A percentile compares a stretch with the other conserved stretches of the same genome.
phyloP scores from a whole-genome alignment of 495 filamentous ascomycete species.

The Poronia punctata region DNA sequence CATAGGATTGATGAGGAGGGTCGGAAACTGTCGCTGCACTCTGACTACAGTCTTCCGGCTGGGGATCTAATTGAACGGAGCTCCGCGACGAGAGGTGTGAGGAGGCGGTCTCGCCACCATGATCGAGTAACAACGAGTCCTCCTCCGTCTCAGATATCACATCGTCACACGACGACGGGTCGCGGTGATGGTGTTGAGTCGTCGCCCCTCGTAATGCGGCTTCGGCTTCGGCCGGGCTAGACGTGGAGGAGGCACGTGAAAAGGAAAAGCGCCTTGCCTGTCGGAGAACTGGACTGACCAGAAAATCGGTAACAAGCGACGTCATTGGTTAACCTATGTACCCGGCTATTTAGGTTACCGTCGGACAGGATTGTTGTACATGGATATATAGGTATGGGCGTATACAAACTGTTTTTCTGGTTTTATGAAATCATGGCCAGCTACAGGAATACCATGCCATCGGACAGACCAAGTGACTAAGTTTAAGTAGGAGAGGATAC shows the following conservation, averaged over 20 bases:
- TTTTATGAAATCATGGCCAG: no score
- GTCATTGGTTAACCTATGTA: slow-evolving; percentile 50
- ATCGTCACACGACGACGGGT: slow-evolving; percentile 19
- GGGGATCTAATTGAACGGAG: slow-evolving; percentile 17
- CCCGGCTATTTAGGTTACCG: no score
- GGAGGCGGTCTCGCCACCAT: slow-evolving; percentile 13
- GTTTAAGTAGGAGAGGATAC: no score
- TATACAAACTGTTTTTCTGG: neutral
- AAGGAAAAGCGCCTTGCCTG: slow-evolving; percentile 64
- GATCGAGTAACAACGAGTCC: slow-evolving; percentile 14
- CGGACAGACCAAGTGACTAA: no score
- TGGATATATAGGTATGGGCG: no score
- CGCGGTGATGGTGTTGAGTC: slow-evolving; percentile 4
- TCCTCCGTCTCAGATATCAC: slow-evolving; percentile 26
- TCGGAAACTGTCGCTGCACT: neutral
- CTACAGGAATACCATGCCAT: no score
- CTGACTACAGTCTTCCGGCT: slow-evolving; percentile 1
- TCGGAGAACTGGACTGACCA: slow-evolving; percentile 71
- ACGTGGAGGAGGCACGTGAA: slow-evolving; percentile 29
- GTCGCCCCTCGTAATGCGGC: slow-evolving; percentile 7
- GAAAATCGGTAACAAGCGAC: slow-evolving; percentile 63
- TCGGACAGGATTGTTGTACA: no score
- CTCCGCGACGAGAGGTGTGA: slow-evolving; percentile 19
- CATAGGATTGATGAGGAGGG: slow-evolving; percentile 2
- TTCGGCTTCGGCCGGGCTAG: slow-evolving; percentile 24